Evolutionary conservation across 768 basidiomycete genomes (phyloP).

Genomic region (Piloderma croceum): DNA sequence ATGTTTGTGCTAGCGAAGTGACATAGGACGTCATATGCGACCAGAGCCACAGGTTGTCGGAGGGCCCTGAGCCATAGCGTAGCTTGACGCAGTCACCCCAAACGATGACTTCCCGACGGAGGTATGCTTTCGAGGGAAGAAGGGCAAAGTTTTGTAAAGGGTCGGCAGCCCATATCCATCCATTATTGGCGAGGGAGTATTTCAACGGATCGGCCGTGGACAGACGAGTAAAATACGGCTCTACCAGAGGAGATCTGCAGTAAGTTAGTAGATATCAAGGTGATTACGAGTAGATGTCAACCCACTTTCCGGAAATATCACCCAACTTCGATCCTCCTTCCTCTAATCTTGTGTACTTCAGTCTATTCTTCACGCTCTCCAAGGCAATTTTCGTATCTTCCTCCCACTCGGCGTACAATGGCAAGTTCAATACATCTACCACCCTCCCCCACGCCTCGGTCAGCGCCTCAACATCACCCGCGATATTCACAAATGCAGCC

Average conservation of each 20-base stretch:
- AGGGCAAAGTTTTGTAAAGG: slow-evolving; percentile 93
- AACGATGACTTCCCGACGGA: slow-evolving; percentile 92
- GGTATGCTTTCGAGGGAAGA: slow-evolving; percentile 87
- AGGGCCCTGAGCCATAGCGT: slow-evolving; percentile 78
- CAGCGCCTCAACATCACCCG: slow-evolving; percentile 45
- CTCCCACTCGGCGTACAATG: slow-evolving; percentile 83
- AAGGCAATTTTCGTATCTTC: slow-evolving; percentile 73
- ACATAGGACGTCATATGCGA: slow-evolving; percentile 84
- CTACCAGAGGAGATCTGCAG: slow-evolving; percentile 74
- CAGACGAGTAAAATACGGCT: slow-evolving; percentile 88
- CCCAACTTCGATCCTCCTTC: slow-evolving; percentile 79
- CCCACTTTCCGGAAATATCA: slow-evolving; percentile 68
- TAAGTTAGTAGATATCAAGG: slow-evolving; percentile 3
- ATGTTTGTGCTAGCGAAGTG: slow-evolving; percentile 67
- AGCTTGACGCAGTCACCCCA: slow-evolving; percentile 99
- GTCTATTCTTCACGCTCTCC: slow-evolving; percentile 66
- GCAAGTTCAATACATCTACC: slow-evolving; percentile 83
- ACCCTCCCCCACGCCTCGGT: slow-evolving; percentile 71
- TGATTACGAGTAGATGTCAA: slow-evolving; percentile 10
- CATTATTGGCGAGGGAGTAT: slow-evolving; percentile 92
- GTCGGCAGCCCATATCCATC: slow-evolving; percentile 98
- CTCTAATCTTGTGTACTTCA: slow-evolving; percentile 80
- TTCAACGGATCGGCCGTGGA: slow-evolving; percentile 41
- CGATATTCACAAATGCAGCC: slow-evolving; percentile 55
- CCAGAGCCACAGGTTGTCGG: slow-evolving; percentile 94